phyloP scores from a whole-genome alignment of 2,329 filamentous ascomycete species.

The Xylaria multiplex region DNA sequence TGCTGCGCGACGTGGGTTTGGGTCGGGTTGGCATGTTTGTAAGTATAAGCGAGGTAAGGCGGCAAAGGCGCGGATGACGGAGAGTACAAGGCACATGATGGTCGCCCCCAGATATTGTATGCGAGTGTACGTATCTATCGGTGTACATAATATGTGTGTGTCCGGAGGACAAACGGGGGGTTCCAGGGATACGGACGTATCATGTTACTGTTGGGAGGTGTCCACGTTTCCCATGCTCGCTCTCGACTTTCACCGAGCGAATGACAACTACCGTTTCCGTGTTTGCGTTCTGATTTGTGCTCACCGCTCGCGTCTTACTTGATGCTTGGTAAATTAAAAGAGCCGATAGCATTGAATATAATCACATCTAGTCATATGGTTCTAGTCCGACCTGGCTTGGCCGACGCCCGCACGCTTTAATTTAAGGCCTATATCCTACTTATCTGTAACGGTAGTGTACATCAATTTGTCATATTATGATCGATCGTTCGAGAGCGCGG shows the following conservation, averaged over 20 bases:
- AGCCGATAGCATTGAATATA: slow-evolving; percentile 19
- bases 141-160: slow-evolving; percentile 24
- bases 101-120: neutral
- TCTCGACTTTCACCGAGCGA: slow-evolving; percentile 11
- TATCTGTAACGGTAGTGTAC: slow-evolving; percentile 23
- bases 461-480: slow-evolving; percentile 23
- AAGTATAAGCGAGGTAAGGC: slow-evolving; percentile 27
- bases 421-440: slow-evolving; percentile 18
- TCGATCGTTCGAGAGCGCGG: slow-evolving; percentile 21
- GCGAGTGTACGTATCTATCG: slow-evolving; percentile 9
- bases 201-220: slow-evolving; percentile 1
- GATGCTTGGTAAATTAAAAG: neutral
- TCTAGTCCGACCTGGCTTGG: slow-evolving; percentile 28
- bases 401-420: slow-evolving; percentile 23
- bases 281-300: neutral
- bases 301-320: slow-evolving; percentile 21
- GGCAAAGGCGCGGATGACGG: slow-evolving; percentile 17
- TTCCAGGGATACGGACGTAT: slow-evolving; percentile 25
- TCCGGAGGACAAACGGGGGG: slow-evolving; percentile 18
- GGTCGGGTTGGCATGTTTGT: slow-evolving; percentile 18
- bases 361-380: slow-evolving; percentile 8
- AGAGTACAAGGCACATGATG: neutral
- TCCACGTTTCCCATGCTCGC: slow-evolving; percentile 9
- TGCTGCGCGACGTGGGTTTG: slow-evolving; percentile 18
- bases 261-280: neutral